These are phyloP conservation scores for Periconia sp. DNA, from an alignment of 2,329 filamentous ascomycete genomes.

Conservation along the genomic window DNA sequence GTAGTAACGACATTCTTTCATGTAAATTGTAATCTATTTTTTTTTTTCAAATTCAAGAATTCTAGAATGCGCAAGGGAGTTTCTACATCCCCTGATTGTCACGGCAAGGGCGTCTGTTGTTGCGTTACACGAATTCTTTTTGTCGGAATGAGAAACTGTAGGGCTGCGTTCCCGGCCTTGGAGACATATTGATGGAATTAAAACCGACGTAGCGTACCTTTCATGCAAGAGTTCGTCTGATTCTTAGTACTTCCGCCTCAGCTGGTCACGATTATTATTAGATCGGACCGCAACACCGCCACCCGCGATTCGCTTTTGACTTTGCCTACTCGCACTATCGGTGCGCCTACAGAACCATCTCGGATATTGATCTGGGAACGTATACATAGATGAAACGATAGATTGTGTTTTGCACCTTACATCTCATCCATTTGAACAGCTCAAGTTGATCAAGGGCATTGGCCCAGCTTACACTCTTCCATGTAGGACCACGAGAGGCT, in stretches of 20 bases:
- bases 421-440: neutral
- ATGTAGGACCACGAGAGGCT: neutral
- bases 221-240: neutral
- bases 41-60: too few relatives aligned
- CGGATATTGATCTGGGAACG: neutral
- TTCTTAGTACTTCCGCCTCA: slow-evolving; percentile 1
- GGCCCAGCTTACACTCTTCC: neutral
- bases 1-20: too few relatives aligned
- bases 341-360: neutral
- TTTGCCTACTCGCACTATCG: neutral
- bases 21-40: too few relatives aligned
- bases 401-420: neutral
- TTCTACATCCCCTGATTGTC: too few relatives aligned
- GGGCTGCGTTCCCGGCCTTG: too few relatives aligned
- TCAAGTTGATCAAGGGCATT: neutral
- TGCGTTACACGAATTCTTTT: too few relatives aligned
- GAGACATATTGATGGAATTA: neutral
- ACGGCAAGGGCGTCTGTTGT: too few relatives aligned
- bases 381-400: neutral
- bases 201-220: too few relatives aligned
- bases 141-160: too few relatives aligned
- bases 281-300: slow-evolving; percentile 1
- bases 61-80: too few relatives aligned
- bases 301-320: neutral
- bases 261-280: neutral